phyloP scores from a whole-genome alignment of 345 rosid species.

The Murraya koenigii region DNA sequence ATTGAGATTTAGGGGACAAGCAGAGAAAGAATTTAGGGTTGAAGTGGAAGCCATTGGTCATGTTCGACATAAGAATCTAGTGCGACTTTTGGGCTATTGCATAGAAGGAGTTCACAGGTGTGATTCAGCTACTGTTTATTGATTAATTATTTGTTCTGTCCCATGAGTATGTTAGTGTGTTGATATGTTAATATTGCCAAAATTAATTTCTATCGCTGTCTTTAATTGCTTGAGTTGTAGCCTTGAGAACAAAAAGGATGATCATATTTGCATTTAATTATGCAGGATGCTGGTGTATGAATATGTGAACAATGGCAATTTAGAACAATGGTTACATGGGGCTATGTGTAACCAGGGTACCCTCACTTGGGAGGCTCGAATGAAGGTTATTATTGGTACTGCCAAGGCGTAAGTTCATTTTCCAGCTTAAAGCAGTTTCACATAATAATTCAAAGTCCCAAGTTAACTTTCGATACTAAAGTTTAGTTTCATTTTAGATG shows the following conservation, averaged over 20 bases:
- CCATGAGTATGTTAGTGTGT: not conserved
- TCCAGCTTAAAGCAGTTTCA: constrained; percentile 3
- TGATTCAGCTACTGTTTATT: constrained; percentile 14
- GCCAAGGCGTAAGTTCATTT: constrained; percentile 80
- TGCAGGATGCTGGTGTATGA: constrained; percentile 84
- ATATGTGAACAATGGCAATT: constrained; percentile 83
- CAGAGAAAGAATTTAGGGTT: constrained; percentile 91
- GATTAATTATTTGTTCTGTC: not conserved
- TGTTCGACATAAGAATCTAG: constrained; percentile 93
- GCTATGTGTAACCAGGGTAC: constrained; percentile 53
- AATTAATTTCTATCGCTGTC: not conserved
- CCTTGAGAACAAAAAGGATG: not conserved
- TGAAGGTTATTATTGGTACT: constrained; percentile 74
- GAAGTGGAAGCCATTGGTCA: constrained; percentile 99
- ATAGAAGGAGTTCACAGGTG: constrained; percentile 93
- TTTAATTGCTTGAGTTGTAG: constrained; percentile 1
- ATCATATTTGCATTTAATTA: constrained; percentile 12
- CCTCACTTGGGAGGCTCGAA: constrained; percentile 85
- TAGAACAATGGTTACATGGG: constrained; percentile 86
- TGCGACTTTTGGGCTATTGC: constrained; percentile 88
- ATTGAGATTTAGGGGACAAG: constrained; percentile 77
- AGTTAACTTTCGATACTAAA: not conserved
- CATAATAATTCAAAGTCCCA: not conserved
- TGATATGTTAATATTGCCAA: not conserved
- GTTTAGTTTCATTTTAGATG: not conserved